Conservation (phyloP, 768 basidiomycete species). For the Infundibulicybe gibba region DNA sequence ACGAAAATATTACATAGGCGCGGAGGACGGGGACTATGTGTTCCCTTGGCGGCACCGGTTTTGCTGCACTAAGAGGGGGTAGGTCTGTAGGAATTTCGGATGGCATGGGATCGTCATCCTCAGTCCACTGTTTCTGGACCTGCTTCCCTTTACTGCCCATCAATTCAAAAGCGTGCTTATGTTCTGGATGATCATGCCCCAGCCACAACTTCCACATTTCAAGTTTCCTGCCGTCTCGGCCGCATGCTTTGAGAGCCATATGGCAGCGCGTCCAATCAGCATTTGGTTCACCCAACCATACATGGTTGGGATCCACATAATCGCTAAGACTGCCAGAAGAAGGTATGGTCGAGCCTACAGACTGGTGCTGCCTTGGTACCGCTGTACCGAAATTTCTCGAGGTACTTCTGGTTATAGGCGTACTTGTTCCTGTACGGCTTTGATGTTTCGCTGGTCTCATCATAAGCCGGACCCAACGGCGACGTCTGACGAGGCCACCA, state of each 20-base stretch:
- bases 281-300: constrained; percentile 52
- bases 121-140: constrained; percentile 40
- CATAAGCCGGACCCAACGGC: constrained; percentile 86
- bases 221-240: constrained; percentile 68
- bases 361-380: constrained; percentile 13
- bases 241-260: constrained; percentile 45
- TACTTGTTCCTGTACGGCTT: constrained; percentile 3
- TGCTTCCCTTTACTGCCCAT: constrained; percentile 28
- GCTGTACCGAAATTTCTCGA: background rate
- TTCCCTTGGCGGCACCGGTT: constrained; percentile 26
- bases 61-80: constrained; percentile 10
- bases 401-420: constrained; percentile 1
- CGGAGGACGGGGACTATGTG: constrained; percentile 50
- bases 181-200: constrained; percentile 29
- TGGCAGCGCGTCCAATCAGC: constrained; percentile 62
- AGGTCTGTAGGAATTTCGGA: background rate
- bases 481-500: constrained; percentile 73
- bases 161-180: constrained; percentile 13
- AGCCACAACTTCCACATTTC: constrained; percentile 80
- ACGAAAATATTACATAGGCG: constrained; percentile 46
- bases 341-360: constrained; percentile 25
- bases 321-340: constrained; percentile 16
- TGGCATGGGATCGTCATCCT: constrained; percentile 29
- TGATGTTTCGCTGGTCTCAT: constrained; percentile 51
- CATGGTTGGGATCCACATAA: constrained; percentile 8